Conservation (phyloP, 208 protist species). For the Kentomonas sorsogonicus region DNA sequence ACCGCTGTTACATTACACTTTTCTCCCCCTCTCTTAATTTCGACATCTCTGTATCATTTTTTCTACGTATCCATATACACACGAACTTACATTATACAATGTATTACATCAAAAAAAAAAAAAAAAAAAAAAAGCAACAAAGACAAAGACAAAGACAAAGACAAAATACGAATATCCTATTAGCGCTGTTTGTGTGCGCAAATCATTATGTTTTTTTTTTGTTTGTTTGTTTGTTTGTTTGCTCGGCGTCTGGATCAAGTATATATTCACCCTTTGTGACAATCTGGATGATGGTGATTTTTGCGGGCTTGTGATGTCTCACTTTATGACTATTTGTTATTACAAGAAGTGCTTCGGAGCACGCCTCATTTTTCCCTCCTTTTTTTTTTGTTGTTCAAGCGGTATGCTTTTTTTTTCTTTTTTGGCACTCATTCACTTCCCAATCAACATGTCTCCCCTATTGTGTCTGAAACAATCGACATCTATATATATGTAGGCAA, state of each 20-base stretch:
- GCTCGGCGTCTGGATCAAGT: too few relatives aligned
- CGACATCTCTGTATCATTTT: conserved; percentile 1
- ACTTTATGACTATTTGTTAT: neutral
- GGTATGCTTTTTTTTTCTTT: neutral
- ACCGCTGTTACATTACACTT: neutral
- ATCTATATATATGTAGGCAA: too few relatives aligned
- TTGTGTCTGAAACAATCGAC: too few relatives aligned
- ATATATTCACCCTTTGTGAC: too few relatives aligned
- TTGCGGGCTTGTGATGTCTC: neutral
- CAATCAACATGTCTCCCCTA: too few relatives aligned
- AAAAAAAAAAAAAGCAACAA: conserved; percentile 7
- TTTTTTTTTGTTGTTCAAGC: conserved; percentile 6
- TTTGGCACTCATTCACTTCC: neutral
- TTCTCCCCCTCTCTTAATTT: neutral
- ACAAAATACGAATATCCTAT: neutral
- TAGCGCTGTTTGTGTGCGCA: neutral
- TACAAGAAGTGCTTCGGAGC: neutral
- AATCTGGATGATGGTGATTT: too few relatives aligned
- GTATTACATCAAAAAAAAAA: conserved; percentile 7
- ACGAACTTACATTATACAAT: conserved; percentile 3
- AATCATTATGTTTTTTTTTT: conserved; percentile 3
- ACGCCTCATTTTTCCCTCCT: conserved; percentile 18
- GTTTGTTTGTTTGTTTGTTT: neutral
- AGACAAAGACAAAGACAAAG: neutral
- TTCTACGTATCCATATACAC: neutral